These are phyloP conservation scores for Fusarium circinatum DNA, from an alignment of 2,329 filamentous ascomycete species.

Conservation along the genomic window DNA sequence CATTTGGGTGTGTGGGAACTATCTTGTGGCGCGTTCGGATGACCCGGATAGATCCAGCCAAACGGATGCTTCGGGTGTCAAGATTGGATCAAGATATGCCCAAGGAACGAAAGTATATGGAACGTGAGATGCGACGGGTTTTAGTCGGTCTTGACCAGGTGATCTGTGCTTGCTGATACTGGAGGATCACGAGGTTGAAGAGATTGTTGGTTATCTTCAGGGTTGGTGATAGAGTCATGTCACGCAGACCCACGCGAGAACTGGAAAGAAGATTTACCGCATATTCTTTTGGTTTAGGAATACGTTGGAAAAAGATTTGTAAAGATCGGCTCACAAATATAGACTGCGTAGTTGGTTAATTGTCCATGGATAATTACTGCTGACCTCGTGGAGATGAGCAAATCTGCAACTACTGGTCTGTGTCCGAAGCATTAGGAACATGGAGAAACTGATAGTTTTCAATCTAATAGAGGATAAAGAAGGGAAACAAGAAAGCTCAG, in stretches of 20 bases:
- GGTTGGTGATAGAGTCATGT: not conserved
- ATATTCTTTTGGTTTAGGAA: rapidly evolving
- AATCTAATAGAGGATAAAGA: no score
- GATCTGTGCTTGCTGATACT: not conserved
- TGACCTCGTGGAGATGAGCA: not conserved
- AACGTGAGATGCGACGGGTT: not conserved
- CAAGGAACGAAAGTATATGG: not conserved
- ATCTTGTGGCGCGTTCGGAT: not conserved
- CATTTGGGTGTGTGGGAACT: not conserved
- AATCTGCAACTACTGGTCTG: not conserved
- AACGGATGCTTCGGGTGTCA: not conserved
- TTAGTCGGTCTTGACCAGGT: not conserved
- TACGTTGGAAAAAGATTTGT: rapidly evolving
- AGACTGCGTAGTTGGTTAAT: not conserved
- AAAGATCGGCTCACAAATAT: rapidly evolving
- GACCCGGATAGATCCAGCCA: constrained; percentile 3
- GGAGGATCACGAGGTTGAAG: not conserved
- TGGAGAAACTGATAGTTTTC: not conserved
- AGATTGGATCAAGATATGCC: not conserved
- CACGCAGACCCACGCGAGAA: rapidly evolving
- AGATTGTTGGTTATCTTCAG: not conserved
- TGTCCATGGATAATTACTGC: not conserved
- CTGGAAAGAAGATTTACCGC: rapidly evolving
- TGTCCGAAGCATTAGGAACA: not conserved
- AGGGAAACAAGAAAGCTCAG: not conserved